Evolutionary conservation across 768 basidiomycete species (phyloP).

Genomic region (Lenzites betulinus): DNA sequence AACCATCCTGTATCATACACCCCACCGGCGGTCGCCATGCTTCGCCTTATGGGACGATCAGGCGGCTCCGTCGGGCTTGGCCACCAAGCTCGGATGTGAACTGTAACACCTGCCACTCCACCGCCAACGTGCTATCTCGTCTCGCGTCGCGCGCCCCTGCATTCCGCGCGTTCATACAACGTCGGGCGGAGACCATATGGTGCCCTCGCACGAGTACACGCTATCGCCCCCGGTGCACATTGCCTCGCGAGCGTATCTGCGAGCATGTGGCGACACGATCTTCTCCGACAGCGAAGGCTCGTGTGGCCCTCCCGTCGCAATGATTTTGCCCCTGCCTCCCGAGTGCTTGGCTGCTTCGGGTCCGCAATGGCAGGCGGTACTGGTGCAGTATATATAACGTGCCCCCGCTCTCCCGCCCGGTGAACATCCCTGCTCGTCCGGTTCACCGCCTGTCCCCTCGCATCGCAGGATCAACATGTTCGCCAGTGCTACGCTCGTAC

Average conservation of each 20-base stretch:
- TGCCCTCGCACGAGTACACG: constrained; percentile 2
- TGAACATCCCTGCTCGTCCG: neutral
- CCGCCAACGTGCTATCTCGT: neutral
- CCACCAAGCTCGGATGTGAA: neutral
- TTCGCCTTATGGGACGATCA: neutral
- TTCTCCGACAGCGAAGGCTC: constrained; percentile 10
- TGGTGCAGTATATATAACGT: neutral
- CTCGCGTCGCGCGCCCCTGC: neutral
- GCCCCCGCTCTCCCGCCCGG: neutral
- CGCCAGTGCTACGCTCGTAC: constrained; percentile 22
- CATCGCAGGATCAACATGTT: constrained; percentile 22
- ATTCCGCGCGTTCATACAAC: neutral
- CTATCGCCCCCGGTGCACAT: constrained; percentile 8
- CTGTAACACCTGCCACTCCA: neutral
- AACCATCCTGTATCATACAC: neutral
- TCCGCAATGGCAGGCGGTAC: neutral
- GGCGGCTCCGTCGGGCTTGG: neutral
- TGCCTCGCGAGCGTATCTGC: neutral
- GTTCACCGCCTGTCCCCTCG: neutral
- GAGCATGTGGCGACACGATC: constrained; percentile 9
- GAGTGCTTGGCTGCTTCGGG: neutral
- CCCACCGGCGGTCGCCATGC: neutral
- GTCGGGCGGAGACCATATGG: neutral
- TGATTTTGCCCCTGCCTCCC: neutral
- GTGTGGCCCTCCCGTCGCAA: neutral